Evolutionary conservation across 345 rosid genomes (phyloP), one percentile per base, ranked within the genome.

Genomic region (Zanthoxylum bungeanum): DNA sequence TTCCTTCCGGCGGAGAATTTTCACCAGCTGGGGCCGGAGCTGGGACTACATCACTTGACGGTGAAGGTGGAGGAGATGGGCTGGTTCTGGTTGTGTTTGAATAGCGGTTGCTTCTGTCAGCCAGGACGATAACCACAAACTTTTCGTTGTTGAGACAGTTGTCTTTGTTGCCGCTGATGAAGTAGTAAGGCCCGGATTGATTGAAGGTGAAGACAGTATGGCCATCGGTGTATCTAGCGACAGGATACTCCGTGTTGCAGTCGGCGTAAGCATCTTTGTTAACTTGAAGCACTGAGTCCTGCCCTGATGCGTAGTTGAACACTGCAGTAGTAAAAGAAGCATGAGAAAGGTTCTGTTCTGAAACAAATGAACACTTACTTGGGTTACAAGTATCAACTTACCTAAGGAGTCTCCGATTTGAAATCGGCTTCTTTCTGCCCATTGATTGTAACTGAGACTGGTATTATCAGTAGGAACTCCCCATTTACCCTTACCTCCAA

Each of bases 321-420:
- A n/a, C n/a, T n/a, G n/a, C n/a, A n/a, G n/a, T n/a, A n/a, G n/a
- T n/a, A n/a, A n/a, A n/a, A n/a, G n/a, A n/a, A n/a, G n/a, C n/a
- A n/a, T n/a, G n/a, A n/a, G n/a, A n/a, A n/a, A n/a, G n/a, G n/a
- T n/a, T n/a, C n/a, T n/a, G n/a, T n/a, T n/a, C n/a, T n/a, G n/a
- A n/a, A n/a, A n/a, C n/a, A n/a, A n/a, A n/a, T n/a, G n/a, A 57
- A 33, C 22, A 62, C 16, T 21, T n/a, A 5, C 28, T 33, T 42
- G 34, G n/a, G 19, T 44, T 24, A 24, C 3, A 27, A 58, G 9
- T 22, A 49, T 9, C 2, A 31, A 80, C 87, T 70, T 86, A 92
- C 98, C 68, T 0, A 94, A 63, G 16, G 96, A 79, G 83, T 95
- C 99, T n/a, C 96, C 93, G 27, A 81, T 78, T 71, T 83, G 95